Base-by-base conservation (phyloP, 2,329 filamentous ascomycete species). In the Mycosphaerella arachidis region DNA sequence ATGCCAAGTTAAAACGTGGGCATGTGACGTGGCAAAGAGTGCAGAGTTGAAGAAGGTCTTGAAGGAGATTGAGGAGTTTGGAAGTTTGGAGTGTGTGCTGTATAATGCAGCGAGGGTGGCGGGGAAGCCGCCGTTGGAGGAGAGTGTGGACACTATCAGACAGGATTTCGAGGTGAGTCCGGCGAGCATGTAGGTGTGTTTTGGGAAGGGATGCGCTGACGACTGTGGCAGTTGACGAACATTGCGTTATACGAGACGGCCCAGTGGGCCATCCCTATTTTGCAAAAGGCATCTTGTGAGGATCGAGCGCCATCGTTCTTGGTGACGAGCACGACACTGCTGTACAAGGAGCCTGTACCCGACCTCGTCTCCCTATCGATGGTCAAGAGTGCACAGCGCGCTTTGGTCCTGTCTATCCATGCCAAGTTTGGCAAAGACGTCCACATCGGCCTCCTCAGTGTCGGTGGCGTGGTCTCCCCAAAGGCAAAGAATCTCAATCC, bases 41-140 rank as follows among this genome's bases (percentile, higher is more conserved):
- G 61, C 67, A 0, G 70, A 72, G 3, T 72, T 82, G 43, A 69
- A 71, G 4, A 66, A 63, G 12, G 74, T 74, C 0, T 71, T 84
- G 4, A 66, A 73, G 6, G 70, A 79, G 40, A 73, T 80, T 4
- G 78, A 78, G n/a, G 71, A 73, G 1, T 72, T 76, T 51, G 77
- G 77, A 18, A 63, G 67, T 1, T 70, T 82, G 1, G 78, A 82
- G 51, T 78, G 77, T 24, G 72, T 84, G 3, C 76, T 82, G 48
- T 84, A 79, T 73, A 84, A 84, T 63, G 80, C 81, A 0, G 82
- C 81, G 3, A 70, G 78, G 0, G 78, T 84, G 1, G 73, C 73
- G 6, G 73, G 75, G 0, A 76, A 74, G 27, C 70, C 73, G 3
- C 71, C 80, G 0, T 68, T 83, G 6, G 72, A 75, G 35, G 76